Evolutionary conservation across 2,329 filamentous ascomycete species (phyloP).

Genomic region (Fusarium praegraminearum): DNA sequence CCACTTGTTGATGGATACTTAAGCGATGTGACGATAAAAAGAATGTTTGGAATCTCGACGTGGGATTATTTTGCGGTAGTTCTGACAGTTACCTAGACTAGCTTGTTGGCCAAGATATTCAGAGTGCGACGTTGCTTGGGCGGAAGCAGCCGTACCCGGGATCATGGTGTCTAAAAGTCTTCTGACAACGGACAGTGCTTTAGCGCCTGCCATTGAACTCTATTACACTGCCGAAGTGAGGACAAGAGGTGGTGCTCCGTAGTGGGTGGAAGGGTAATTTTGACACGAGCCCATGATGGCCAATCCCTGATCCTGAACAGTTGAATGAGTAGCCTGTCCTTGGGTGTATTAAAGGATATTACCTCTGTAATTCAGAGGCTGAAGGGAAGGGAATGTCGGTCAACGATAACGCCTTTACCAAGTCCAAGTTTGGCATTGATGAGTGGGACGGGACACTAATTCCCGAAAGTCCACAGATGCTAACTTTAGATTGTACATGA

Average conservation of each 20-base stretch:
- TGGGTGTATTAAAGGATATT: constrained; percentile 1
- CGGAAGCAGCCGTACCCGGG: constrained; percentile 36
- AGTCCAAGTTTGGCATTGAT: constrained; percentile 30
- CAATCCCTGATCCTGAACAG: constrained; percentile 24
- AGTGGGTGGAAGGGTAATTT: not conserved
- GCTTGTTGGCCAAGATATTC: not conserved
- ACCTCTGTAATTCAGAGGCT: not conserved
- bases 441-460: constrained; percentile 18
- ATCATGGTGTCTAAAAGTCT: constrained; percentile 9
- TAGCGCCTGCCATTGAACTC: constrained; percentile 33
- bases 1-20: not conserved
- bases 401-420: constrained; percentile 7
- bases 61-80: not conserved
- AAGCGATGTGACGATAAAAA: not conserved
- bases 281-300: constrained; percentile 10
- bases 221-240: constrained; percentile 26
- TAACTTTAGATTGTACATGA: constrained; percentile 1
- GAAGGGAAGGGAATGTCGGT: constrained; percentile 28
- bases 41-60: not conserved
- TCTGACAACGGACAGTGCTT: constrained; percentile 17
- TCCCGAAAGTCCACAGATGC: constrained; percentile 19
- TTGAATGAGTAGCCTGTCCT: not conserved
- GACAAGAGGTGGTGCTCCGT: not conserved
- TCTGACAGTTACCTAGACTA: not conserved
- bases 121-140: not conserved